Percentiles rank a stretch among this genome's conserved stretches.
phyloP scores from a whole-genome alignment of 2,329 filamentous ascomycete species.

The Cadophora sp. region DNA sequence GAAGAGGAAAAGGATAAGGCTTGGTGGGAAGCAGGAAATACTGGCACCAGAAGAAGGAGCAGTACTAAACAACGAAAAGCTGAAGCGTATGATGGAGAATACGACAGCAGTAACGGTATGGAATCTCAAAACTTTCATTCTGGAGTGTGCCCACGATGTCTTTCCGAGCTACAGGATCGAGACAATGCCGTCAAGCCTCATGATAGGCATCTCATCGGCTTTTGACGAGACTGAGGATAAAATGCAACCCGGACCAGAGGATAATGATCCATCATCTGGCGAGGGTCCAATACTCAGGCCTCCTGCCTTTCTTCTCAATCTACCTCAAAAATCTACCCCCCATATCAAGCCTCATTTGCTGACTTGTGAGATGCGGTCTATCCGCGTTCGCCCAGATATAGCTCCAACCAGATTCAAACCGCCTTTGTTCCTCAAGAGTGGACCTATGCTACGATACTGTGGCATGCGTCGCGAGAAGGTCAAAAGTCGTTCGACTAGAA shows the following conservation, averaged over 20 bases:
- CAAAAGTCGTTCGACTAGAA: slow-evolving; percentile 46
- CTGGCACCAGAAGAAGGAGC: slow-evolving; percentile 49
- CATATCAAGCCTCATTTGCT: slow-evolving; percentile 40
- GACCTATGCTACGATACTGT: slow-evolving; percentile 87
- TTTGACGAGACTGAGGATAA: slow-evolving; percentile 24
- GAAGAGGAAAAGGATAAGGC: slow-evolving; percentile 59
- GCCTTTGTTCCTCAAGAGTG: slow-evolving; percentile 84
- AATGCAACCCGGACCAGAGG: background rate
- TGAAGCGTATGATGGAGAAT: slow-evolving; percentile 71
- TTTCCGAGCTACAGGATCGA: slow-evolving; percentile 26
- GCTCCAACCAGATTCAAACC: slow-evolving; percentile 79
- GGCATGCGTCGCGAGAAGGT: slow-evolving; percentile 73
- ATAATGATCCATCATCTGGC: background rate
- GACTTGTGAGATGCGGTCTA: slow-evolving; percentile 45
- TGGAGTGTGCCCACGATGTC: slow-evolving; percentile 30
- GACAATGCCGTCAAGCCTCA: slow-evolving; percentile 14
- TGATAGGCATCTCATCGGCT: slow-evolving; percentile 16
- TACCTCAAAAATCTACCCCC: background rate
- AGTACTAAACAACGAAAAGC: slow-evolving; percentile 52
- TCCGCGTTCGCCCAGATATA: slow-evolving; percentile 45
- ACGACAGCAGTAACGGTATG: slow-evolving; percentile 67
- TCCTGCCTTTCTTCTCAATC: slow-evolving; percentile 7
- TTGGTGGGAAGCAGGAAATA: slow-evolving; percentile 77
- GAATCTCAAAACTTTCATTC: slow-evolving; percentile 28
- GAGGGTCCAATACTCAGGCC: background rate